Evolutionary conservation across 2,329 filamentous ascomycete genomes (phyloP), one percentile per base, ranked within the genome.

Genomic region (Pyricularia grisea): DNA sequence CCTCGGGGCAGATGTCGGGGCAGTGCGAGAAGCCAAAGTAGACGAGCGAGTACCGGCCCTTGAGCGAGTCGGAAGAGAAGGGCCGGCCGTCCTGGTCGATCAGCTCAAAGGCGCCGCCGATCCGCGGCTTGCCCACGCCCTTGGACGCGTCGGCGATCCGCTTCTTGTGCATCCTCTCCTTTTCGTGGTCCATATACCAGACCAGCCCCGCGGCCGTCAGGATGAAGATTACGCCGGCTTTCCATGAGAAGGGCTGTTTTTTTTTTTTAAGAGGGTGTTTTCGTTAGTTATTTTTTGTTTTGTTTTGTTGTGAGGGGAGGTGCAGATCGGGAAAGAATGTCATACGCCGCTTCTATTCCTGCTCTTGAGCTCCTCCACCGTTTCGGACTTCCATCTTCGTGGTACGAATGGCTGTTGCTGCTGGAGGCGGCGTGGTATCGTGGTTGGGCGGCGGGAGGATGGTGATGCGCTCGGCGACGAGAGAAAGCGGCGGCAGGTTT

Each of bases 11-110:
- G 78, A 99, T 99, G 78, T 99, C 95, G 28, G 95, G 95, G 78
- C 95, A 99, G 80, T 97, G 94, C 10, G 93, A 94, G 85, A 99
- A 99, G 75, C 95, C 95, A 78, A 99, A 99, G 82, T 99, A 99
- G 55, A 92, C 91, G 81, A 96, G 79, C 69, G 87, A 86, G 81
- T 97, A 95, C 79, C 91, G 92, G 68, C 95, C 95, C 83, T 90
- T 91, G 83, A 98, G 85, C 78, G 94, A 89, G 76, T 89, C 86
- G 74, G 90, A 90, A 2, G 91, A 92, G 74, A 97, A 94, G 55
- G 84, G 83, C 69, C 88, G 87, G 67, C 93, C 93, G 71, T 97
- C 82, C 74, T 97, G 89, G 80, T 98, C 93, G 58, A 91, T 81
- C 74, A 99, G 82, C 72, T 89, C 84, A 78, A 99, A 98, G 0